Evolutionary conservation across 2,329 filamentous ascomycete genomes (phyloP), one percentile per base, ranked within the genome.

Genomic region (Botryosphaeria agaves): DNA sequence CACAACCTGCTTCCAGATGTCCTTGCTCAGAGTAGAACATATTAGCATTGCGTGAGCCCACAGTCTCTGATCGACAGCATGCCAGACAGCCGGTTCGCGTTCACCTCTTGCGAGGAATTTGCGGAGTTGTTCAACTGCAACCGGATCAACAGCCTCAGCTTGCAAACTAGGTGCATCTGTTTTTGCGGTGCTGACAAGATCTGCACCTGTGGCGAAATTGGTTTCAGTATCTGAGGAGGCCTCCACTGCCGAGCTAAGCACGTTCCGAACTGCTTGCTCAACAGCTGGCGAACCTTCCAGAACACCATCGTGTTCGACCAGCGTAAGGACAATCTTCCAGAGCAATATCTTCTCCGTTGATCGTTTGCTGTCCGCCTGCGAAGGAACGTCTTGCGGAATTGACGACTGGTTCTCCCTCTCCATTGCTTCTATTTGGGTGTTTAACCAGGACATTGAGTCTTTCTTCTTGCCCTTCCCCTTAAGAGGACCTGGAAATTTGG

Each of bases 41-140:
- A 98, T 76, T 14, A 98, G 64, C 67, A 98, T 79, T 3, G 89
- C 91, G 51, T 98, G 91, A 2, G 83, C 89, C 91, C 91, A 98
- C 3, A 98, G 61, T 29, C 85, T 73, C 51, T 85, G 84, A 51
- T 98, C 89, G 18, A 84, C 87, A 4, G 89, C 85, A 38, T 78
- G 66, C 87, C 87, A 95, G 0, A 91, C 80, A 4, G 89, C 89
- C 41, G 85, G 82, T 46, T 94, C 84, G 14, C 84, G 72, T 28
- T 95, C 76, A 7, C 91, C 89, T 32, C 70, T 61, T 6, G 92
- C 62, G 4, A 98, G 65, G 43, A 73, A 64, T 27, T 66, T 73
- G 17, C 81, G 76, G 28, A 95, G 64, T 34, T 74, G 66, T 36
- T 83, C 73, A 23, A 92, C 59, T 4, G 74, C 69, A 2, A 66